Conservation (phyloP, 2,329 filamentous ascomycete genomes). For the Cercospora brassicicola region DNA sequence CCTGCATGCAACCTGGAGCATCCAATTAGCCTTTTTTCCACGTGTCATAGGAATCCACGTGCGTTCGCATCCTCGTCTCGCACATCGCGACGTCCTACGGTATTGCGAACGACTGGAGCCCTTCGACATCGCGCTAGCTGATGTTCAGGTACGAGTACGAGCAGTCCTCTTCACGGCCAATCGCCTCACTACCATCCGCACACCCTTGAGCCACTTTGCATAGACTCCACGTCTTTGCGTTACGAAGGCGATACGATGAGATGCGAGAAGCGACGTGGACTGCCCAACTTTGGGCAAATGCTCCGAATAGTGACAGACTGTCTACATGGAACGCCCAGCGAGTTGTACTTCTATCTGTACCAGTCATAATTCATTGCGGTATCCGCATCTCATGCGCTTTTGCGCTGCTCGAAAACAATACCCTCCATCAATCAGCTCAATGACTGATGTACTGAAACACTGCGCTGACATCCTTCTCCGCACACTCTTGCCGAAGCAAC, state of each 20-base stretch:
- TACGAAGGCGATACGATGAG: not conserved
- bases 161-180: not conserved
- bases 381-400: not conserved
- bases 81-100: not conserved
- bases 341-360: not conserved
- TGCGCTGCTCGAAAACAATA: not conserved
- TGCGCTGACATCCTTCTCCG: constrained; percentile 78
- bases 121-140: not conserved
- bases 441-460: constrained; percentile 99
- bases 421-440: constrained; percentile 38
- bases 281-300: not conserved
- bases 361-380: not conserved
- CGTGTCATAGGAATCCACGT: not conserved
- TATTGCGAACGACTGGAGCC: not conserved
- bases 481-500: constrained; percentile 79
- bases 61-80: not conserved
- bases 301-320: not conserved
- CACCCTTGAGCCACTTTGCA: not conserved
- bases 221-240: not conserved
- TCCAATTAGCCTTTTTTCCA: not conserved
- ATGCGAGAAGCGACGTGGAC: not conserved
- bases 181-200: not conserved
- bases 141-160: constrained; percentile 12
- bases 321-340: not conserved
- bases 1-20: not conserved